Percentiles rank a stretch among this genome's conserved stretches.
Evolutionary conservation across 2,329 filamentous ascomycete species (phyloP).

Genomic region (Nigrograna mackinnonii): DNA sequence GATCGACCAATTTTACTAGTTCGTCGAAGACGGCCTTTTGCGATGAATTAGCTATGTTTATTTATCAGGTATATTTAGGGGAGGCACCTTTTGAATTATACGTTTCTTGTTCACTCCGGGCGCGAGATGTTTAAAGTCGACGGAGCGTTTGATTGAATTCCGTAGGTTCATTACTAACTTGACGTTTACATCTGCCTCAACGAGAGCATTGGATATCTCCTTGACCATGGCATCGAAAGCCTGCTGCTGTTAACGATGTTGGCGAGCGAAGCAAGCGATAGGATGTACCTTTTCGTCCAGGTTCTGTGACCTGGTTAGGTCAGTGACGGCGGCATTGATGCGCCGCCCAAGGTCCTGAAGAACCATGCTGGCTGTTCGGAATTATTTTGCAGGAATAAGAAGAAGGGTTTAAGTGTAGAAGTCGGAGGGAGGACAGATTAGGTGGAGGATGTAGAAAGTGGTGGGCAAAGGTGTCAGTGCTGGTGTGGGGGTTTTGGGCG

Average conservation of each 20-base stretch:
- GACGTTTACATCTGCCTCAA: constrained; percentile 97
- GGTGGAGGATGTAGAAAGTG: constrained; percentile 6
- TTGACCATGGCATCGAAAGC: constrained; percentile 98
- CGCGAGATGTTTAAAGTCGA: constrained; percentile 94
- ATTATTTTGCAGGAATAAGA: background rate
- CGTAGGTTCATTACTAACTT: constrained; percentile 88
- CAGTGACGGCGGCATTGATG: constrained; percentile 94
- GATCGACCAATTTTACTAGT: constrained; percentile 92
- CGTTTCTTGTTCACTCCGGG: constrained; percentile 97
- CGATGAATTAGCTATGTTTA: no score
- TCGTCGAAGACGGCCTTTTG: constrained; percentile 98
- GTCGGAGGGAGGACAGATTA: constrained; percentile 7
- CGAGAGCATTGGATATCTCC: constrained; percentile 92
- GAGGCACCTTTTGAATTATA: constrained; percentile 92
- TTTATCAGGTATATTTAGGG: no score
- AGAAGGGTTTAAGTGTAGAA: constrained; percentile 1
- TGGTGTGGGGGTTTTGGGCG: constrained; percentile 20
- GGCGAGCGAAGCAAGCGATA: constrained; percentile 7
- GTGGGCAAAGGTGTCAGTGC: constrained; percentile 9
- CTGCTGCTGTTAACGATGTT: constrained; percentile 54
- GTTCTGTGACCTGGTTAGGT: constrained; percentile 88
- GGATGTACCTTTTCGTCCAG: constrained; percentile 85
- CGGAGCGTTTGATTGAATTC: constrained; percentile 85
- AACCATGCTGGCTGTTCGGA: constrained; percentile 69
- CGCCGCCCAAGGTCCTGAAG: constrained; percentile 98